phyloP scores from a whole-genome alignment of 441 rosid species.

The Dalechampia spathulata region DNA sequence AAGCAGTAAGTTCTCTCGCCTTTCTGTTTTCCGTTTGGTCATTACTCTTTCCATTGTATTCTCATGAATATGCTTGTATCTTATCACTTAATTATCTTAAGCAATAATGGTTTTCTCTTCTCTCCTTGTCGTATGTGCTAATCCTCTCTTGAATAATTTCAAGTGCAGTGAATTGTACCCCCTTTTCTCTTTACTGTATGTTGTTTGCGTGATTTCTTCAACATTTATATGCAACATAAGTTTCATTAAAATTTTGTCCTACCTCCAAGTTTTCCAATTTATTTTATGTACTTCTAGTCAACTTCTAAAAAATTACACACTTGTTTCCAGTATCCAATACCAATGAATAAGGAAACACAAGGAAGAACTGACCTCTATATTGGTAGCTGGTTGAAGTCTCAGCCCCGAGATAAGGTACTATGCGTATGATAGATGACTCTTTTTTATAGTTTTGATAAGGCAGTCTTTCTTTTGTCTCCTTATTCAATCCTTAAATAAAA shows the following conservation, averaged over 20 bases:
- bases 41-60: background rate
- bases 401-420: slow-evolving; percentile 70
- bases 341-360: slow-evolving; percentile 76
- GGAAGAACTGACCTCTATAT: slow-evolving; percentile 75
- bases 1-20: slow-evolving; percentile 43
- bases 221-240: too few species aligned
- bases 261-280: background rate
- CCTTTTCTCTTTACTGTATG: too few species aligned
- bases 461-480: background rate
- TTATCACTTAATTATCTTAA: too few species aligned
- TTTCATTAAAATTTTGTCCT: background rate
- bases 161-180: too few species aligned
- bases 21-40: background rate
- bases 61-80: too few species aligned
- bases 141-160: too few species aligned
- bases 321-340: slow-evolving; percentile 53
- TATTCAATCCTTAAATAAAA: background rate
- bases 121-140: too few species aligned
- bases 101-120: too few species aligned
- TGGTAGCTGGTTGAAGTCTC: slow-evolving; percentile 78
- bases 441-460: background rate
- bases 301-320: slow-evolving; percentile 4
- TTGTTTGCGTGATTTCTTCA: too few species aligned
- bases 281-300: background rate
- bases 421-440: background rate